Conservation (phyloP, 495 filamentous ascomycete species). For the Aspergillus ellipticus region DNA sequence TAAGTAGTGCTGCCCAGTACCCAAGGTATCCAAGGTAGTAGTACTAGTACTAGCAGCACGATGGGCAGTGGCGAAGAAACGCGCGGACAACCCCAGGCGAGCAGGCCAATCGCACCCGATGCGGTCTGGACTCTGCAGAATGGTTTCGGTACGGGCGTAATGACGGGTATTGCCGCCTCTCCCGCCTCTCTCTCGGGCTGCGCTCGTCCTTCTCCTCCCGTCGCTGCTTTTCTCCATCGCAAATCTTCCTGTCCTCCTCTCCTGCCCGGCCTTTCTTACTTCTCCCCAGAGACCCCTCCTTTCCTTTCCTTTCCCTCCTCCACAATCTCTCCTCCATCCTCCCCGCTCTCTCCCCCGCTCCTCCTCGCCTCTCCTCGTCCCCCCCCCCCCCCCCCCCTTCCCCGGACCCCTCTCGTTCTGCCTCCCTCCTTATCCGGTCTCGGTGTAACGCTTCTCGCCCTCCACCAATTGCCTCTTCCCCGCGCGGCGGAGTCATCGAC, state of each 20-base stretch:
- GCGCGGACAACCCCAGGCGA: background rate
- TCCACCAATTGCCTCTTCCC: conserved; percentile 17
- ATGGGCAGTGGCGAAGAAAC: background rate
- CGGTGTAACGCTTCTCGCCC: conserved; percentile 5
- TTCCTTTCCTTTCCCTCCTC: background rate
- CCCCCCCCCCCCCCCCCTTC: background rate
- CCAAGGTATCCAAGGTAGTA: no score
- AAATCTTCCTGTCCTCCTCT: background rate
- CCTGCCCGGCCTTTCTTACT: background rate
- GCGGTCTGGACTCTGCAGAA: background rate
- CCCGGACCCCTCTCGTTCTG: conserved; percentile 1
- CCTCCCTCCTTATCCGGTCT: background rate
- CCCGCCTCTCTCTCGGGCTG: background rate
- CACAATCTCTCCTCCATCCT: conserved; percentile 2
- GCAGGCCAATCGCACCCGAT: background rate
- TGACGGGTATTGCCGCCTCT: background rate
- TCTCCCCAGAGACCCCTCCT: background rate
- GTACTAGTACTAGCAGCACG: background rate
- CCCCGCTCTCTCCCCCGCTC: background rate
- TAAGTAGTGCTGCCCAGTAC: no score
- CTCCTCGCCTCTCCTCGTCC: background rate
- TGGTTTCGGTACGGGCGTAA: background rate
- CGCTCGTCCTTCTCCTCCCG: background rate
- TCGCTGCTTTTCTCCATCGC: background rate
- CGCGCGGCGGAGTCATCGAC: conserved; percentile 3